A percentile compares a stretch with the other conserved stretches of the same genome.
phyloP scores from a whole-genome alignment of 1,139 yeast species.

The Suhomyces wounanorum region DNA sequence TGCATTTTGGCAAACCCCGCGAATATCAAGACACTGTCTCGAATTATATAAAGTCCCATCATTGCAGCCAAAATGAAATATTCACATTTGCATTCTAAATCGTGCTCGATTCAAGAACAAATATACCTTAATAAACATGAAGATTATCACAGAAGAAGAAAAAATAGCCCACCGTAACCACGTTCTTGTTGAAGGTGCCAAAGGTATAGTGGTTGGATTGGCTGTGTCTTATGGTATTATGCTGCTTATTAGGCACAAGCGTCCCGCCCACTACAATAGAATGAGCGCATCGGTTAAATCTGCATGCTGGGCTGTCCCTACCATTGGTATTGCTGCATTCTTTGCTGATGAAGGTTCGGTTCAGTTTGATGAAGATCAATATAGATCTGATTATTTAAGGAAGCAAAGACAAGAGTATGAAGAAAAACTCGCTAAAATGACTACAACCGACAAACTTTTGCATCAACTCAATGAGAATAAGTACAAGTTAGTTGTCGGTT shows the following conservation, averaged over 20 bases:
- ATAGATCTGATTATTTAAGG: constrained; percentile 37
- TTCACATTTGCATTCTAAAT: background rate
- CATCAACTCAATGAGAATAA: constrained; percentile 57
- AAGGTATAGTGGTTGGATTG: constrained; percentile 44
- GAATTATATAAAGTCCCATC: background rate
- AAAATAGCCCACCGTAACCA: constrained; percentile 43
- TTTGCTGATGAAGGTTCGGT: constrained; percentile 52
- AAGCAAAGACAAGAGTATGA: constrained; percentile 18
- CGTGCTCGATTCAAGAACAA: background rate
- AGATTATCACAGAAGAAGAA: constrained; percentile 42
- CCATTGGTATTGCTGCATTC: constrained; percentile 41
- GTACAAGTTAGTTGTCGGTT: constrained; percentile 71
- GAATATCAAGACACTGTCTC: background rate
- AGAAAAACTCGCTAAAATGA: constrained; percentile 21
- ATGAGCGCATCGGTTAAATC: constrained; percentile 44
- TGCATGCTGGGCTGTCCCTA: constrained; percentile 43
- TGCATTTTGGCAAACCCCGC: background rate
- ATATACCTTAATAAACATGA: constrained; percentile 27
- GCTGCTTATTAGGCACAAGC: constrained; percentile 33
- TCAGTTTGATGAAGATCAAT: constrained; percentile 42
- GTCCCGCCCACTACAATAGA: constrained; percentile 34
- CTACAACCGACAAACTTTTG: constrained; percentile 28
- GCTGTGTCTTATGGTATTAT: constrained; percentile 35
- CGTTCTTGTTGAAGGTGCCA: constrained; percentile 39
- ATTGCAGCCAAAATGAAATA: background rate